Evolutionary conservation across 2,329 filamentous ascomycete species (phyloP), one percentile per base, ranked within the genome.

Genomic region (Saccharata proteae): DNA sequence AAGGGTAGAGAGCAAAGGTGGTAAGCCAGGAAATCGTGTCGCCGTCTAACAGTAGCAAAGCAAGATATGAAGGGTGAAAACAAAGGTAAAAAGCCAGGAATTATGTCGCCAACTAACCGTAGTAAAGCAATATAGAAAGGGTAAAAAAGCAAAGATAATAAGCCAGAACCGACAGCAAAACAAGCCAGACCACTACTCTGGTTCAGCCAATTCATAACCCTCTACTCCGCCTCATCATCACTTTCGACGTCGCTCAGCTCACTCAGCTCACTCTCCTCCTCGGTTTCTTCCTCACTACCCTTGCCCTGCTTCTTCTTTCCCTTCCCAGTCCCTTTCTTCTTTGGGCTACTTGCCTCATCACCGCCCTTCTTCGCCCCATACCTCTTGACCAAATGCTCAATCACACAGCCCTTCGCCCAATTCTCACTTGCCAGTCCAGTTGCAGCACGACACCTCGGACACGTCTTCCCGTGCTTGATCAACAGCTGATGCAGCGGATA

Each of bases 321-420:
- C n/a, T 9, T 22, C 11, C 16, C 20, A 10, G 23, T 5, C 5
- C 13, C n/a, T 21, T 11, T 13, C 10, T 35, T 16, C 24, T 27
- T 16, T 2, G 21, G 10, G 4, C 6, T 23, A 5, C 12, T n/a
- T n/a, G n/a, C n/a, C n/a, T n/a, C 21, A 4, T 22, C 23, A 31
- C 48, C 55, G 22, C 52, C 61, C 44, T 71, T 71, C 42, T 66
- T 65, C 36, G 58, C 63, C 6, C 69, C 72, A n/a, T 60, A 66
- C 31, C 71, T 56, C 34, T 55, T 67, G 4, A 77, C 69, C 20
- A 77, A 49, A 46, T 77, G 69, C 30, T 78, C 74, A 46, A 79
- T 75, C 6, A 68, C 64, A 54, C 74, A 80, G 0, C 68, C 68
- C 11, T 72, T 58, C 3, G 73, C 62, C 76, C 79, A 83, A 0